Conservation (phyloP, 306 rosid genomes). For the Quercus rubra region DNA sequence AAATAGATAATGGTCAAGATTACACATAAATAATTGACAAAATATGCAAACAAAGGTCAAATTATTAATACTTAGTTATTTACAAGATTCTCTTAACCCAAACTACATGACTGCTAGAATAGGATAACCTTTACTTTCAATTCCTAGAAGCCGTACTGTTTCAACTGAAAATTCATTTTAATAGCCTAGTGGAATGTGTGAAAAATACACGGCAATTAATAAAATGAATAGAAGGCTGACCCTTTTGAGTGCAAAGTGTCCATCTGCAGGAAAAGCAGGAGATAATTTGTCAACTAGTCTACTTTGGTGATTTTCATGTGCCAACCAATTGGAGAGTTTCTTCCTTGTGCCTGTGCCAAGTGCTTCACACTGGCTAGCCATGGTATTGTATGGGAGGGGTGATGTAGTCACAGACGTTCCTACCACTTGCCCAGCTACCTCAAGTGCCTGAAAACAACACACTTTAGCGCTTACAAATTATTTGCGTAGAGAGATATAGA, state of each 20-base stretch:
- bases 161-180: neutral
- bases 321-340: constrained; percentile 87
- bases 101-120: neutral
- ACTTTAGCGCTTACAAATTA: neutral
- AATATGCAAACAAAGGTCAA: neutral
- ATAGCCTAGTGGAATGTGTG: too few relatives aligned
- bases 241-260: constrained; percentile 45
- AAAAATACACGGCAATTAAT: neutral
- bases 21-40: neutral
- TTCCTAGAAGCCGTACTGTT: neutral
- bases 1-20: neutral
- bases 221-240: constrained; percentile 18
- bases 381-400: constrained; percentile 86
- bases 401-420: constrained; percentile 77
- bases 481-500: neutral
- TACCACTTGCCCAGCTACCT: constrained; percentile 93
- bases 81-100: neutral
- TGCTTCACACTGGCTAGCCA: constrained; percentile 95
- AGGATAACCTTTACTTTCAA: neutral
- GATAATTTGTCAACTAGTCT: constrained; percentile 35
- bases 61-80: neutral
- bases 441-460: constrained; percentile 64
- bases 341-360: constrained; percentile 87
- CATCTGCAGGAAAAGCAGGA: constrained; percentile 29
- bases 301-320: constrained; percentile 57